Evolutionary conservation across 345 rosid genomes (phyloP).

Genomic region (Aurinia saxatilis): DNA sequence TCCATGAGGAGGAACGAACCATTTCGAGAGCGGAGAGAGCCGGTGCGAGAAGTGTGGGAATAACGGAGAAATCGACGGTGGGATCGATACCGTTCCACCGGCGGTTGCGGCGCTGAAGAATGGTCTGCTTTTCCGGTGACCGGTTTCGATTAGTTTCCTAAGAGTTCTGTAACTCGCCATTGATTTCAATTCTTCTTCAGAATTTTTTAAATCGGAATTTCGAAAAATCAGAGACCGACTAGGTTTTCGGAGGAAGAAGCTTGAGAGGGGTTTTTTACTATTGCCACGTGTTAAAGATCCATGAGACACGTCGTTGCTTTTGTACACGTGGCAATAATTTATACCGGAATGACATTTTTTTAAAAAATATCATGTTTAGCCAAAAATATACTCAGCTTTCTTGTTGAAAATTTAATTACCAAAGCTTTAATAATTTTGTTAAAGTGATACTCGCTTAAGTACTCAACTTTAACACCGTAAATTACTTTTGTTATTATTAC

Average conservation of each 20-base stretch:
- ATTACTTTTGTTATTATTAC: no score
- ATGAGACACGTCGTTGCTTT: neutral
- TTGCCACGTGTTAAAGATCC: conserved; percentile 8
- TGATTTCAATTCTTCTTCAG: conserved; percentile 12
- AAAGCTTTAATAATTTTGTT: no score
- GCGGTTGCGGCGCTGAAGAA: conserved; percentile 36
- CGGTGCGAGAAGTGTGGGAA: conserved; percentile 21
- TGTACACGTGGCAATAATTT: neutral
- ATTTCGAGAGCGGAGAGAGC: conserved; percentile 39
- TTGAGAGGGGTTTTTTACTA: conserved; percentile 11
- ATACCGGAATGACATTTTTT: no score
- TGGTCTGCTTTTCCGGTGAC: conserved; percentile 23
- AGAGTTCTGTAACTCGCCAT: conserved; percentile 56
- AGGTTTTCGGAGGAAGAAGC: conserved; percentile 17
- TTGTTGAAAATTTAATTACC: no score
- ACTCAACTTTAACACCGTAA: no score
- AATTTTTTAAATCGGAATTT: neutral
- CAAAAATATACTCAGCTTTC: no score
- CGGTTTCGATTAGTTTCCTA: conserved; percentile 28
- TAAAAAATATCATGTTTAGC: no score
- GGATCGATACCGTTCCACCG: conserved; percentile 17
- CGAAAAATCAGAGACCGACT: conserved; percentile 1
- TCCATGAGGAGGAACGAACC: conserved; percentile 63
- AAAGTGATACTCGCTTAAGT: no score
- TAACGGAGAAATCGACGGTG: conserved; percentile 32